phyloP scores from a whole-genome alignment of 306 rosid genomes.

The Cicer judaicum region DNA sequence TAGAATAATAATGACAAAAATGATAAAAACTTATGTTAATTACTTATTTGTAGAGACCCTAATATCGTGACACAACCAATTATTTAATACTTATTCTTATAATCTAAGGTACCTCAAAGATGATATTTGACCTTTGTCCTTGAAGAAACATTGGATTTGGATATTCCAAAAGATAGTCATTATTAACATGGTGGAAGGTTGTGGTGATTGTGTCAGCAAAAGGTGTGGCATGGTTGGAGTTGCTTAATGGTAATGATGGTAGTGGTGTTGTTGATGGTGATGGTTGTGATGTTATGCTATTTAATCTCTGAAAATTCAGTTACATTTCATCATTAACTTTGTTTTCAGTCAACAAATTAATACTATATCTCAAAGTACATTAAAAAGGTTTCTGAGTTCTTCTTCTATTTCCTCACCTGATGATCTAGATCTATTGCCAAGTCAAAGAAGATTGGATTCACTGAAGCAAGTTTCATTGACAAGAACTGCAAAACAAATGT shows the following conservation, averaged over 20 bases:
- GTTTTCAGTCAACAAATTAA: background rate
- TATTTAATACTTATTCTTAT: background rate
- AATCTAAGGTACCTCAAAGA: constrained; percentile 55
- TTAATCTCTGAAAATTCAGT: constrained; percentile 53
- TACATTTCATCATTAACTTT: constrained; percentile 32
- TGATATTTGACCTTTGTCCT: constrained; percentile 54
- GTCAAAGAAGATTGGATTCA: constrained; percentile 71
- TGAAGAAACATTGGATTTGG: constrained; percentile 56
- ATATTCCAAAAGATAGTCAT: constrained; percentile 52
- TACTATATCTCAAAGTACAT: background rate
- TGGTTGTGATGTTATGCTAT: constrained; percentile 45
- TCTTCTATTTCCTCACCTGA: constrained; percentile 52
- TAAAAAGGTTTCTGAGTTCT: background rate
- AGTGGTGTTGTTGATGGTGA: constrained; percentile 49
- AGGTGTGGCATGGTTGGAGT: constrained; percentile 53
- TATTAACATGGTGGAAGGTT: constrained; percentile 41
- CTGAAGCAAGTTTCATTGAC: constrained; percentile 88
- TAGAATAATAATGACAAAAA: background rate
- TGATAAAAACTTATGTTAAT: background rate
- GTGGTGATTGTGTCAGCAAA: constrained; percentile 54
- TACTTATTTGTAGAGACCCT: background rate
- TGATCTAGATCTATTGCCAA: constrained; percentile 69
- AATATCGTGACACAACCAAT: background rate
- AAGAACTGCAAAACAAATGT: constrained; percentile 66
- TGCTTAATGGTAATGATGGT: constrained; percentile 54